Percentiles rank a stretch among this genome's conserved stretches.
Evolutionary conservation across 768 basidiomycete genomes (phyloP).

Genomic region (Asterophora lycoperdoides): DNA sequence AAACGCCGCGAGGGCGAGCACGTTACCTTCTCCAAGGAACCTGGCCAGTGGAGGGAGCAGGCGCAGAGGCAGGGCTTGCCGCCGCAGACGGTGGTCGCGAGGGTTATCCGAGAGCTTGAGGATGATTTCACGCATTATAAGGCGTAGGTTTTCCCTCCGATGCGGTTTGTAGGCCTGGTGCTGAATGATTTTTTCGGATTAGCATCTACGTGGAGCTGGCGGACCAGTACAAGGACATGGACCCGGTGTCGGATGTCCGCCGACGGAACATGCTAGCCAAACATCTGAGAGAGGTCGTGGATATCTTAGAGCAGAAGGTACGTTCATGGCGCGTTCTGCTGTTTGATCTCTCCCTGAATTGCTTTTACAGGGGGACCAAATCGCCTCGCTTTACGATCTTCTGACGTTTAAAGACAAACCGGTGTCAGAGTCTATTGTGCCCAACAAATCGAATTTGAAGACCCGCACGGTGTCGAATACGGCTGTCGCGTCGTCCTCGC

Average conservation of each 20-base stretch:
- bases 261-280: constrained; percentile 84
- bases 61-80: constrained; percentile 49
- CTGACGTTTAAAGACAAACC: constrained; percentile 73
- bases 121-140: constrained; percentile 96
- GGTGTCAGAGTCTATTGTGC: constrained; percentile 22
- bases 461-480: constrained; percentile 9
- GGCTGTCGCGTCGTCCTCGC: constrained; percentile 8
- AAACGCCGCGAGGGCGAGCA: constrained; percentile 27
- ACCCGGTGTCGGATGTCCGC: constrained; percentile 73
- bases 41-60: constrained; percentile 25
- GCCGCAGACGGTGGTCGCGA: constrained; percentile 81
- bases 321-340: background rate
- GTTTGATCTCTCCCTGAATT: background rate
- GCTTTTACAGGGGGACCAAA: constrained; percentile 76
- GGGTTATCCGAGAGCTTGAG: constrained; percentile 85
- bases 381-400: constrained; percentile 85
- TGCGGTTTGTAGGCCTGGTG: background rate
- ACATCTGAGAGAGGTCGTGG: constrained; percentile 88
- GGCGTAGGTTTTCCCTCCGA: constrained; percentile 50
- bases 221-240: constrained; percentile 89
- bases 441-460: constrained; percentile 5
- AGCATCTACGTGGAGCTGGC: constrained; percentile 90
- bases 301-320: constrained; percentile 89
- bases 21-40: constrained; percentile 25
- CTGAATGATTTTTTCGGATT: no score